Base-by-base conservation (phyloP, 2,329 filamentous ascomycete species). In the Drechslerella stenobrocha region DNA sequence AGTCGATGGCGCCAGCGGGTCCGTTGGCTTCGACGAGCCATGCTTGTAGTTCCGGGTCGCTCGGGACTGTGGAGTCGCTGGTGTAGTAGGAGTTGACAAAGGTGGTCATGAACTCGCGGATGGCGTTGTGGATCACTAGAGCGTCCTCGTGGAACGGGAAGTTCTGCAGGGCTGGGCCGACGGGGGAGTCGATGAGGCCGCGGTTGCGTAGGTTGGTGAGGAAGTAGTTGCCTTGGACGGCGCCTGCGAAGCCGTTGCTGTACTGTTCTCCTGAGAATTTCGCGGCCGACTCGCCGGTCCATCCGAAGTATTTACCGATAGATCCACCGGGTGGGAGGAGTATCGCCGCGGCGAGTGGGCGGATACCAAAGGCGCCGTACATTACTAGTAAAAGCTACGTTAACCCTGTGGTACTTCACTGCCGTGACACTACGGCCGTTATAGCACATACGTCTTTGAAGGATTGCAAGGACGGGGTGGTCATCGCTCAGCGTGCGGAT, bases 131-230 rank as follows among this genome's bases (percentile, higher is more conserved):
- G 47, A 81, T 77, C 0, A 73, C 71, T 3, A 64, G 64, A 1
- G 75, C 78, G 61, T 81, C 79, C 20, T 81, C 76, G 69, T 77
- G 77, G 71, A 78, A 81, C 0, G 79, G 79, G 59, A 80, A 79
- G 45, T 73, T 63, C 51, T 76, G 76, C 13, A 81, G 72, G 0
- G 72, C 67, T 0, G 78, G 78, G 2, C 77, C 77, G 11, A 70
- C 60, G 6, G 66, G 60, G 34, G 61, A 70, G 66, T 78, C 72
- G 53, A 81, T 74, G 1, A 81, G 75, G 1, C 79, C 80, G 2
- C 79, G 75, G 3, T 63, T 67, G 26, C 73, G 52, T 9, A 81
- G 74, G 32, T 79, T 74, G 0, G 66, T 73, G 13, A 74, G 44
- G 52, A 81, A 75, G 67, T 80, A 80, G 67, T 77, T 77, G 15